Conservation (phyloP, 805 yeast genomes). For the Priceomyces medius region DNA sequence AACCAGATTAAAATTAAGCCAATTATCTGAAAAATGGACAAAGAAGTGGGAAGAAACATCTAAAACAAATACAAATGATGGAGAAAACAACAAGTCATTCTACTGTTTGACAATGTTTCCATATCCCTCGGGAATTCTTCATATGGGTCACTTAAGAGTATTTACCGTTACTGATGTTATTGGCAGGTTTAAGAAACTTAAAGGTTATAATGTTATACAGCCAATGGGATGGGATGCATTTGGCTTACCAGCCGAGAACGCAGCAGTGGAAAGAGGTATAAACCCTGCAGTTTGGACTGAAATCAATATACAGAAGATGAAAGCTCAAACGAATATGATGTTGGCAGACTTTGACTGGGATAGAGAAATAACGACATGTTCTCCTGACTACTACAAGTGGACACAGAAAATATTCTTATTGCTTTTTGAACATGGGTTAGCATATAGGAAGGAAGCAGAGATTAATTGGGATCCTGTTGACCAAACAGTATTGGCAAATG, state of each 20-base stretch:
- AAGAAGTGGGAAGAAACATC: conserved; percentile 43
- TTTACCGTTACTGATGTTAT: conserved; percentile 87
- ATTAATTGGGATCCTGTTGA: conserved; percentile 99
- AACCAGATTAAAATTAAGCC: conserved; percentile 8
- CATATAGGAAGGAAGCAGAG: conserved; percentile 81
- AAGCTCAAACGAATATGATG: conserved; percentile 74
- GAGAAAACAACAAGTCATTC: conserved; percentile 25
- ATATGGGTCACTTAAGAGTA: conserved; percentile 92
- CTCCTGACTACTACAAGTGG: conserved; percentile 86
- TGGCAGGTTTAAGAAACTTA: conserved; percentile 72
- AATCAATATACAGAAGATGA: conserved; percentile 80
- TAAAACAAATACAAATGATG: conserved; percentile 19
- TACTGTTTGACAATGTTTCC: conserved; percentile 90
- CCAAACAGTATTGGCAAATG: conserved; percentile 89
- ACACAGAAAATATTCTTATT: conserved; percentile 84
- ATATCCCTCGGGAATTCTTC: conserved; percentile 90
- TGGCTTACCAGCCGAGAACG: conserved; percentile 98
- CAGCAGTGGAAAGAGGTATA: conserved; percentile 83
- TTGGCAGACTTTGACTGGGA: conserved; percentile 93
- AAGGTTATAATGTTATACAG: conserved; percentile 77
- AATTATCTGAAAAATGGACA: conserved; percentile 55
- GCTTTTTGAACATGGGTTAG: conserved; percentile 72
- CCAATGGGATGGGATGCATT: conserved; percentile 99
- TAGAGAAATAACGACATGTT: conserved; percentile 80
- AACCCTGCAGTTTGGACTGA: conserved; percentile 85